Evolutionary conservation across 768 basidiomycete species (phyloP).

Genomic region (Tephrocybe sp.): DNA sequence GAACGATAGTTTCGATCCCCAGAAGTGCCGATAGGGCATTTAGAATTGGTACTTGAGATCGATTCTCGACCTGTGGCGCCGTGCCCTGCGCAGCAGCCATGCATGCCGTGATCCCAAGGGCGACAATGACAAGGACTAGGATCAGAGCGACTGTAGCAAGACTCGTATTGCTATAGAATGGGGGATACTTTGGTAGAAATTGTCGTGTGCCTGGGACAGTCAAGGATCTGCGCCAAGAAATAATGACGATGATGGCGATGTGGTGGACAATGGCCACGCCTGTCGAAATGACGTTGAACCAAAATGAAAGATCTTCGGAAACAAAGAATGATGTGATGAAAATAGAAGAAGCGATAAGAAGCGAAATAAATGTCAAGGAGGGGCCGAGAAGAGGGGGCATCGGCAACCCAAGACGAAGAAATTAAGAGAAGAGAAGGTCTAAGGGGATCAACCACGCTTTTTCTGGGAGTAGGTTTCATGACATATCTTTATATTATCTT

Average conservation of each 20-base stretch:
- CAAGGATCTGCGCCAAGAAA: slow-evolving; percentile 8
- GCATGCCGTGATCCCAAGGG: slow-evolving; percentile 3
- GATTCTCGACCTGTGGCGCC: not conserved
- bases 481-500: not conserved
- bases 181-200: not conserved
- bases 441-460: slow-evolving; percentile 4
- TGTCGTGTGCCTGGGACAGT: not conserved
- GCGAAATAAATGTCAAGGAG: slow-evolving; percentile 7
- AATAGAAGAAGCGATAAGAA: slow-evolving; percentile 8
- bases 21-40: not conserved
- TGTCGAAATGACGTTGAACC: slow-evolving; percentile 12
- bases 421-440: not conserved
- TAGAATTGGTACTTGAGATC: not conserved
- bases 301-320: slow-evolving; percentile 9
- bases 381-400: not conserved
- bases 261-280: slow-evolving; percentile 11
- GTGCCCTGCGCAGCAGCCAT: not conserved
- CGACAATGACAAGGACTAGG: slow-evolving; percentile 1
- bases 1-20: not conserved
- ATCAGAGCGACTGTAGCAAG: not conserved
- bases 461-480: not conserved
- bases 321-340: slow-evolving; percentile 13
- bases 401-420: not conserved
- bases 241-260: not conserved
- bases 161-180: not conserved